Conservation (phyloP, 2,329 filamentous ascomycete genomes). For the Aspergillus clavatus region DNA sequence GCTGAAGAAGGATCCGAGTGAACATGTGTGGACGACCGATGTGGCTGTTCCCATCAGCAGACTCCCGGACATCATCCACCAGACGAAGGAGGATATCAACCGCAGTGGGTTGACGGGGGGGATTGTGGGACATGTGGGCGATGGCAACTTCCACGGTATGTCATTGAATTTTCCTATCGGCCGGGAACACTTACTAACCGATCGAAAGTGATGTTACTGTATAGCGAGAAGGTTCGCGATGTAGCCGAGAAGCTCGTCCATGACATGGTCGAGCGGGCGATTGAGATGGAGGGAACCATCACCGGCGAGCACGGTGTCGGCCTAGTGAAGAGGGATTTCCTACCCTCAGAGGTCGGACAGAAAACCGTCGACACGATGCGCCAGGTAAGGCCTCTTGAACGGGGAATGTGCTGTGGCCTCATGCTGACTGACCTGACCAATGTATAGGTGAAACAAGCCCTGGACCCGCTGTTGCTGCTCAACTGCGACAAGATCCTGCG, state of each 20-base stretch:
- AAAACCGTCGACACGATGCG: conserved; percentile 61
- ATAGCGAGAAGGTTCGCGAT: conserved; percentile 53
- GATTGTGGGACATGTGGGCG: conserved; percentile 69
- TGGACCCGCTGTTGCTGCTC: no score
- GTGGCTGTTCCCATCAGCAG: conserved; percentile 71
- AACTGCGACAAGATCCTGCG: no score
- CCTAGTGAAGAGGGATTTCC: conserved; percentile 63
- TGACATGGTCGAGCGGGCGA: conserved; percentile 64
- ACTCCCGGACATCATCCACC: conserved; percentile 67
- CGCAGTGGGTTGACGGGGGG: conserved; percentile 59
- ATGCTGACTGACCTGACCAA: no score
- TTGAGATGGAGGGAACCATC: conserved; percentile 67
- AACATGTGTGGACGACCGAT: conserved; percentile 73
- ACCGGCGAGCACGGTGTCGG: conserved; percentile 70
- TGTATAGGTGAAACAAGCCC: no score
- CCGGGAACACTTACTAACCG: no score
- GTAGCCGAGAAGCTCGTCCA: conserved; percentile 58
- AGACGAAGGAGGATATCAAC: conserved; percentile 61
- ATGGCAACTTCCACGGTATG: conserved; percentile 70
- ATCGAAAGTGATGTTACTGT: conserved; percentile 39
- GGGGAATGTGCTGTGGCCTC: no score
- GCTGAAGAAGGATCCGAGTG: conserved; percentile 53
- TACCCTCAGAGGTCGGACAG: conserved; percentile 58
- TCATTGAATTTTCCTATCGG: conserved; percentile 22
- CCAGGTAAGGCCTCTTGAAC: conserved; percentile 50